Conservation (phyloP, 495 filamentous ascomycete genomes). For the Neurospora sp. region DNA sequence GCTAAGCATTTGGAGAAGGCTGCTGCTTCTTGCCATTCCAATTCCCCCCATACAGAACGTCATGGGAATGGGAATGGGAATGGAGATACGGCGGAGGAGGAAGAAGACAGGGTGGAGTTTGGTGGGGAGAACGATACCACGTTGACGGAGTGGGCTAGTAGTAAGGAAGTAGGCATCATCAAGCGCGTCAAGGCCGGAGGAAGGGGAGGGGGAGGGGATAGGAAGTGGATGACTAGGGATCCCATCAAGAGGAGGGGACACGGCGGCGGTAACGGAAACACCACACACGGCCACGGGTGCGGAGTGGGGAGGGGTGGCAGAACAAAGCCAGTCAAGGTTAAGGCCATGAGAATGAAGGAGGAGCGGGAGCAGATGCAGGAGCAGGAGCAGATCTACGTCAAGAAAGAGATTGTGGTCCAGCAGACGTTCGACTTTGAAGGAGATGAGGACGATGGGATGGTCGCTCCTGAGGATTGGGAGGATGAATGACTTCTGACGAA, state of each 20-base stretch:
- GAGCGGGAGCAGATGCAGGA: too few relatives aligned
- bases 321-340: background rate
- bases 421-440: background rate
- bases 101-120: constrained; percentile 24
- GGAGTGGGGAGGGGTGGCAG: background rate
- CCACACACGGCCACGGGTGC: background rate
- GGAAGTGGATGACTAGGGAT: background rate
- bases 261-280: background rate
- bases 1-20: constrained; percentile 40
- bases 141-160: constrained; percentile 38
- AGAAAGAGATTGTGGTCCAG: background rate
- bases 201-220: too few relatives aligned
- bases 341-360: background rate
- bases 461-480: background rate
- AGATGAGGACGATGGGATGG: background rate
- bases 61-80: too few relatives aligned
- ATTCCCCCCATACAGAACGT: too few relatives aligned
- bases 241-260: background rate
- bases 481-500: background rate
- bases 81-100: background rate
- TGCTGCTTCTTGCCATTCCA: too few relatives aligned
- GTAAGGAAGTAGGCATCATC: constrained; percentile 31
- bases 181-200: background rate
- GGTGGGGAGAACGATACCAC: constrained; percentile 27
- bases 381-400: background rate